Percentiles rank a stretch among this genome's conserved stretches.
Conservation (phyloP, 2,329 filamentous ascomycete species). For the Pseudogymnoascus sp. region DNA sequence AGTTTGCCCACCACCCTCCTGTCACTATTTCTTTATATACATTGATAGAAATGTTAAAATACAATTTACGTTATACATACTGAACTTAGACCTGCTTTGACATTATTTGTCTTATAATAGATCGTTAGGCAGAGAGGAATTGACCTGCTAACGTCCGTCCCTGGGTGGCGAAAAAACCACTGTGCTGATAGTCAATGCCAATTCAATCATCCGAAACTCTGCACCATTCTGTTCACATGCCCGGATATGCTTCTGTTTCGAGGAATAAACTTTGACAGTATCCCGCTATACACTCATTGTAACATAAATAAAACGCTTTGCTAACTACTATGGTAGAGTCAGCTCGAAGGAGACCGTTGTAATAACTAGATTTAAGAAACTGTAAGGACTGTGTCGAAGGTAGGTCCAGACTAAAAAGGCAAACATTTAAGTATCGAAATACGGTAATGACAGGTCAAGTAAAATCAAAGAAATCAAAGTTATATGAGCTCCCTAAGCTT, state of each 20-base stretch:
- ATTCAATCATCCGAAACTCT: background rate
- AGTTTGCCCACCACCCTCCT: no score
- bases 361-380: background rate
- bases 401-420: background rate
- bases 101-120: no score
- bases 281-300: background rate
- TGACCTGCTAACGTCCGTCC: no score
- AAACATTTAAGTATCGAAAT: background rate
- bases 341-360: background rate
- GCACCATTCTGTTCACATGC: background rate
- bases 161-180: no score
- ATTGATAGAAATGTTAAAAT: no score
- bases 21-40: no score
- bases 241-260: background rate
- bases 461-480: background rate
- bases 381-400: background rate
- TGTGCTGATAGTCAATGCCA: background rate
- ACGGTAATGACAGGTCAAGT: background rate
- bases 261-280: background rate
- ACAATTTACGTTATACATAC: no score
- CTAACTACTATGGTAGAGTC: background rate
- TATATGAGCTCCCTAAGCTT: background rate
- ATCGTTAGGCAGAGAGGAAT: no score
- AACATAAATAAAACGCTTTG: background rate
- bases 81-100: no score